Conservation (phyloP, 1,139 yeast genomes). For the Geotrichum citri-aurantii region DNA sequence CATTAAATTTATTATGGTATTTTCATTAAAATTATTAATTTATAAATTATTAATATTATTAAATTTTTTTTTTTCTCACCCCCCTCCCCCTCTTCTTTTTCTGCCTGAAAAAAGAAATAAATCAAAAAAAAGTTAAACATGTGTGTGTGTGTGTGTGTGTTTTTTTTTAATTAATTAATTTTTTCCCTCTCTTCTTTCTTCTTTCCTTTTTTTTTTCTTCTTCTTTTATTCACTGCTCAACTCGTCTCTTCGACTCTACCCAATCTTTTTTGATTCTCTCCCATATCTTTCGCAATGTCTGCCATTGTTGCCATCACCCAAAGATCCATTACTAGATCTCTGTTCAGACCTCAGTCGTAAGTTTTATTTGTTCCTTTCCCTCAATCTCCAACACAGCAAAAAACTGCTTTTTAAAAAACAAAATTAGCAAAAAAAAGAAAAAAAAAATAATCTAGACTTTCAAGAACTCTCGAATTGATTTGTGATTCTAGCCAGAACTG, state of each 20-base stretch:
- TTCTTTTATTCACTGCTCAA: not conserved
- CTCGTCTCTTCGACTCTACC: not conserved
- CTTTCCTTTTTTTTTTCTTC: not conserved
- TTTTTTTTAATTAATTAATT: not conserved
- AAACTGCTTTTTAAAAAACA: too few species aligned
- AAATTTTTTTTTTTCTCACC: not conserved
- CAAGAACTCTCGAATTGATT: not conserved
- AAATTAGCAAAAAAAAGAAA: not conserved
- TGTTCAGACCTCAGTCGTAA: constrained; percentile 19
- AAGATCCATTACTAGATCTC: constrained; percentile 20
- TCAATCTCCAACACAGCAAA: not conserved
- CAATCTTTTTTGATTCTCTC: not conserved
- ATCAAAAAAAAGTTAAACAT: too few species aligned
- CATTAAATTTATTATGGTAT: too few species aligned
- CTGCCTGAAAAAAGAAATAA: too few species aligned
- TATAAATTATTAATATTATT: too few species aligned
- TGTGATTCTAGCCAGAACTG: not conserved
- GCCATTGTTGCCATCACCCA: constrained; percentile 23
- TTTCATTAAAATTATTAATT: too few species aligned
- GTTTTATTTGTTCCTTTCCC: not conserved
- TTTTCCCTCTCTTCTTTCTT: not conserved
- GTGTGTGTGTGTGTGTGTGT: too few species aligned
- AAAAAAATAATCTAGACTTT: not conserved
- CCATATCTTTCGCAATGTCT: constrained; percentile 20
- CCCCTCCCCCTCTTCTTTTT: not conserved